Base-by-base conservation (phyloP, 805 yeast species). In the Peterozyma toletana region DNA sequence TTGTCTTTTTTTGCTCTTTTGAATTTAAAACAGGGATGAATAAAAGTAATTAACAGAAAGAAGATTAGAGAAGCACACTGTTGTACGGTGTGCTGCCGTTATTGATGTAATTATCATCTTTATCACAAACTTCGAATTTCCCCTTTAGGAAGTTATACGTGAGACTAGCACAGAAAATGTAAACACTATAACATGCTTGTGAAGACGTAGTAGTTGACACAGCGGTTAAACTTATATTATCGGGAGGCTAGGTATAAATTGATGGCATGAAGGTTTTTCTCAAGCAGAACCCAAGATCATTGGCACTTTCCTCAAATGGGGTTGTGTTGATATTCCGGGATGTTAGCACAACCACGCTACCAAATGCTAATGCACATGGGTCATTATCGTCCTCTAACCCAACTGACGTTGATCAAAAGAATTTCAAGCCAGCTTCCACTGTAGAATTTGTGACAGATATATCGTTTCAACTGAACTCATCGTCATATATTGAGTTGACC, bases 271-370 rank as follows among this genome's bases (percentile, higher is more conserved):
- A 66, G 58, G 71, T 86, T 11, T 79, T 70, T 59, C 68, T 84
- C 42, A 77, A 83, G 44, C 75, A 71, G 45, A 59, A 68, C 31
- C 91, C 93, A 2, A 67, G 96, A 43, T 74, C 90, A 10, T 67
- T 86, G 45, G 83, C 86, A 2, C 66, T 88, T 3, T 75, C 79
- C 3, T 73, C 83, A 16, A 70, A 73, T 37, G 73, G 71, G 27
- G 74, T 68, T 56, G 86, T 81, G 1, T 66, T 88, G 47, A 67
- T 82, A 3, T 68, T 88, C 39, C 68, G 81, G 40, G 78, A 73
- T 48, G 73, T 21, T 48, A 50, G 43, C 30, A 40, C 43, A 9
- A 33, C 40, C n/a, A 11, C 40, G 29, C 13, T 15, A 39, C 10
- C 29, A 15, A 31, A 11, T 31, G 9, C 17, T 5, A 15, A 17